These are phyloP conservation scores for Hemileccinum rubropunctum DNA, from an alignment of 768 basidiomycete species.

Conservation along the genomic window DNA sequence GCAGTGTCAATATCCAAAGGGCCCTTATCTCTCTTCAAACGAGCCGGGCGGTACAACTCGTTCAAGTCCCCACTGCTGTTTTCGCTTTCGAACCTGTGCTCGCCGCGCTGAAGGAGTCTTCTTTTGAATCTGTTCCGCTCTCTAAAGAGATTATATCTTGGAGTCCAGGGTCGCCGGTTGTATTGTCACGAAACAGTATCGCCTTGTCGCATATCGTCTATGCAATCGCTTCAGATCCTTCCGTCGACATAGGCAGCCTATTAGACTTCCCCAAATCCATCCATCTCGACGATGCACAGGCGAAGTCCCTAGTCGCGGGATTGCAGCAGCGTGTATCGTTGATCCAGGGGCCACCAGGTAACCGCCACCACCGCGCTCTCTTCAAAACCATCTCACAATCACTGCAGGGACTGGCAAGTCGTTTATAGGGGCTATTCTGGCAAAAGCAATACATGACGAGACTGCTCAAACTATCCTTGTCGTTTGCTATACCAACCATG, in stretches of 20 bases:
- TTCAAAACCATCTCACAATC: neutral
- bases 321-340: conserved; percentile 54
- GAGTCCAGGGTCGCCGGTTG: conserved; percentile 27
- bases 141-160: conserved; percentile 52
- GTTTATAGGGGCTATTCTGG: conserved; percentile 63
- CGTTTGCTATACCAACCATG: conserved; percentile 72
- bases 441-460: conserved; percentile 53
- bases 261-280: conserved; percentile 38
- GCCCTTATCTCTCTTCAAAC: conserved; percentile 38
- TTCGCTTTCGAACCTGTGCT: conserved; percentile 65
- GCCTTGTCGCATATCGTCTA: conserved; percentile 21
- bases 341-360: conserved; percentile 72
- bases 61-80: conserved; percentile 56
- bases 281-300: conserved; percentile 50
- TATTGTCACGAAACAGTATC: neutral
- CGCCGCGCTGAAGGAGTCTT: conserved; percentile 43
- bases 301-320: conserved; percentile 43
- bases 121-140: conserved; percentile 44
- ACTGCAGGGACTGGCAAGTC: conserved; percentile 68
- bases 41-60: conserved; percentile 34
- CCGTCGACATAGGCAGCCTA: conserved; percentile 36
- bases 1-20: conserved; percentile 33
- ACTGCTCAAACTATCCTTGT: conserved; percentile 54
- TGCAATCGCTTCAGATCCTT: conserved; percentile 28
- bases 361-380: neutral